Conservation (phyloP, 352 stramenopile species). For the Plasmopara halstedii region DNA sequence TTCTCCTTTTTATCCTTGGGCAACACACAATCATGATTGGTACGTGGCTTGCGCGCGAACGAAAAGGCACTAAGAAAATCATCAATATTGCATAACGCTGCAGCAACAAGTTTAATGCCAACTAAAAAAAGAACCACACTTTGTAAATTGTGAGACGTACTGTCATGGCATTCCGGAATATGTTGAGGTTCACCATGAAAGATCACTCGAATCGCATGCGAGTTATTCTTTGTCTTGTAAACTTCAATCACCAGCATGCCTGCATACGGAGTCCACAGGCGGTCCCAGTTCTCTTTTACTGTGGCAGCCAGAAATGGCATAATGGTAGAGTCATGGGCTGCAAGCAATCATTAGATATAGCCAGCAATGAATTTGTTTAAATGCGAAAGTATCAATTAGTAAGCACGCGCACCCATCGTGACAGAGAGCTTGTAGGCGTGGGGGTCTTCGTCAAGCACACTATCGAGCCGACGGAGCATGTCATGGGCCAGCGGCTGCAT, state of each 20-base stretch:
- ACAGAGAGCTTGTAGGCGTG: conserved; percentile 55
- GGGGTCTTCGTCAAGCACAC: conserved; percentile 27
- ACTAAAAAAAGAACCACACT: neutral
- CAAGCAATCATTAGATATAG: neutral
- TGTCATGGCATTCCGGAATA: conserved; percentile 66
- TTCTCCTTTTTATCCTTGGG: conserved; percentile 29
- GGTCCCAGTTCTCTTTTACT: conserved; percentile 68
- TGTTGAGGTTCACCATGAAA: conserved; percentile 67
- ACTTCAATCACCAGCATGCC: conserved; percentile 68
- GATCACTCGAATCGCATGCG: conserved; percentile 52
- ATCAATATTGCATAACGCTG: conserved; percentile 50
- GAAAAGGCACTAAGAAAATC: conserved; percentile 50
- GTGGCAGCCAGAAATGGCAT: conserved; percentile 77
- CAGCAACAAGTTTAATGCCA: neutral
- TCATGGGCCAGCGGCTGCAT: conserved; percentile 80
- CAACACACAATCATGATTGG: conserved; percentile 37
- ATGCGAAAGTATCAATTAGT: neutral
- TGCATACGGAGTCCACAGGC: conserved; percentile 80
- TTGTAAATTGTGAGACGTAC: conserved; percentile 36
- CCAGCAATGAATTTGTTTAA: neutral
- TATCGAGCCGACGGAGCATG: conserved; percentile 55
- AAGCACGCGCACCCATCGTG: conserved; percentile 55
- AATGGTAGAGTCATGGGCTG: conserved; percentile 75
- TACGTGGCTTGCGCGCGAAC: conserved; percentile 46
- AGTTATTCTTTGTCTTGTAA: conserved; percentile 64